Evolutionary conservation across 495 filamentous ascomycete genomes (phyloP).

Genomic region (Penicillium bovifimosum): DNA sequence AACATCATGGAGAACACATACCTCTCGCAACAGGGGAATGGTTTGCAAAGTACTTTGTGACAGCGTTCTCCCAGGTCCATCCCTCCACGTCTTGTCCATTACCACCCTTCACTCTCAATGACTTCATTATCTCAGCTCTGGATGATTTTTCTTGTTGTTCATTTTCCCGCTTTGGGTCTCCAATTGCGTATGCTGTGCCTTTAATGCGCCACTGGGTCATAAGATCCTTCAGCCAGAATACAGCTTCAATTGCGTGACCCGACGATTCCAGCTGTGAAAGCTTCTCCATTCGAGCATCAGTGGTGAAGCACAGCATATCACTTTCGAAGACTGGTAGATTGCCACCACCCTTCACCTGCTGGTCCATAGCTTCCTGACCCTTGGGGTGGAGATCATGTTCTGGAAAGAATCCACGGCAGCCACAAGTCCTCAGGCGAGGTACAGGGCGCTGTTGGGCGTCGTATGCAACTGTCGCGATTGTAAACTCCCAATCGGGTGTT

Average conservation of each 20-base stretch:
- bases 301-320: constrained; percentile 77
- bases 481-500: constrained; percentile 62
- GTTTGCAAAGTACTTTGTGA: no score
- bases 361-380: constrained; percentile 61
- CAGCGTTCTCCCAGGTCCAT: no score
- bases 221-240: constrained; percentile 71
- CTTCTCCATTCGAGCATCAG: constrained; percentile 84
- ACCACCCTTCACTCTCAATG: no score
- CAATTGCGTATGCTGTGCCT: constrained; percentile 69
- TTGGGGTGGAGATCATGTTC: constrained; percentile 42
- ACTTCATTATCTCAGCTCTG: no score
- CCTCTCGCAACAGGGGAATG: no score
- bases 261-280: constrained; percentile 51
- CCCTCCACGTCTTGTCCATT: no score
- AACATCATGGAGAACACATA: no score
- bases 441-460: constrained; percentile 32
- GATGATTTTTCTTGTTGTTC: constrained; percentile 18
- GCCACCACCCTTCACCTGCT: constrained; percentile 36
- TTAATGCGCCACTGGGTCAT: constrained; percentile 80
- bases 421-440: constrained; percentile 58
- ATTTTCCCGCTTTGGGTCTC: constrained; percentile 52
- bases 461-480: constrained; percentile 59
- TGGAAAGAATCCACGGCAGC: constrained; percentile 81
- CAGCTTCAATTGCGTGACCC: constrained; percentile 68
- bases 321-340: constrained; percentile 67